A percentile compares a stretch with the other conserved stretches of the same genome.
Conservation (phyloP, 2,329 filamentous ascomycete species). For the Nannizzia gypsea region DNA sequence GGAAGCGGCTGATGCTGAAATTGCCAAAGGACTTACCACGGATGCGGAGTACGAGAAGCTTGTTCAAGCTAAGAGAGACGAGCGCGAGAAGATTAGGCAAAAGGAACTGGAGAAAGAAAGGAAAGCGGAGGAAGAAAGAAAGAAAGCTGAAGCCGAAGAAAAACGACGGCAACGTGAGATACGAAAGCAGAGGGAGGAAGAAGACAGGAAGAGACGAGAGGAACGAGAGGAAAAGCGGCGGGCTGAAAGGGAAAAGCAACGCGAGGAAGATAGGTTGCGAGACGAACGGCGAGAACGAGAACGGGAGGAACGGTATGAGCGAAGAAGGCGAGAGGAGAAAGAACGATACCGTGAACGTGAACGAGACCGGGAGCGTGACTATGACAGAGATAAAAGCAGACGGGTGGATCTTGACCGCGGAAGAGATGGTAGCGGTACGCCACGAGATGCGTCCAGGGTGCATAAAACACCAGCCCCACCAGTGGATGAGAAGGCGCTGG, state of each 20-base stretch:
- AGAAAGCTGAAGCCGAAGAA: slow-evolving; percentile 32
- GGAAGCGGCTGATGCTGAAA: slow-evolving; percentile 43
- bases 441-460: background rate
- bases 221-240: slow-evolving; percentile 39
- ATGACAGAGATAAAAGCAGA: slow-evolving; percentile 17
- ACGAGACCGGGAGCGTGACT: slow-evolving; percentile 24
- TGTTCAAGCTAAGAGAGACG: slow-evolving; percentile 40
- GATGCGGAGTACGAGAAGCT: slow-evolving; percentile 49
- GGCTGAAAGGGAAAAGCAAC: slow-evolving; percentile 39
- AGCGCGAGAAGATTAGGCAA: slow-evolving; percentile 40
- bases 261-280: slow-evolving; percentile 42
- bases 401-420: slow-evolving; percentile 14
- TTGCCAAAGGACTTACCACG: slow-evolving; percentile 44
- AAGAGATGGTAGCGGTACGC: background rate
- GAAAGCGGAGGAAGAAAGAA: slow-evolving; percentile 41
- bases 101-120: slow-evolving; percentile 39
- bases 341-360: slow-evolving; percentile 33
- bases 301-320: slow-evolving; percentile 37
- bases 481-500: slow-evolving; percentile 44
- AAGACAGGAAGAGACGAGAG: slow-evolving; percentile 39
- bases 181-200: slow-evolving; percentile 34
- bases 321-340: slow-evolving; percentile 34
- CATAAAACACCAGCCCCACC: slow-evolving; percentile 15
- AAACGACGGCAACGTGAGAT: slow-evolving; percentile 33
- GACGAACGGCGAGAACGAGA: slow-evolving; percentile 43